Evolutionary conservation across 805 yeast species (phyloP).

Genomic region (Wickerhamiella spandovensis): DNA sequence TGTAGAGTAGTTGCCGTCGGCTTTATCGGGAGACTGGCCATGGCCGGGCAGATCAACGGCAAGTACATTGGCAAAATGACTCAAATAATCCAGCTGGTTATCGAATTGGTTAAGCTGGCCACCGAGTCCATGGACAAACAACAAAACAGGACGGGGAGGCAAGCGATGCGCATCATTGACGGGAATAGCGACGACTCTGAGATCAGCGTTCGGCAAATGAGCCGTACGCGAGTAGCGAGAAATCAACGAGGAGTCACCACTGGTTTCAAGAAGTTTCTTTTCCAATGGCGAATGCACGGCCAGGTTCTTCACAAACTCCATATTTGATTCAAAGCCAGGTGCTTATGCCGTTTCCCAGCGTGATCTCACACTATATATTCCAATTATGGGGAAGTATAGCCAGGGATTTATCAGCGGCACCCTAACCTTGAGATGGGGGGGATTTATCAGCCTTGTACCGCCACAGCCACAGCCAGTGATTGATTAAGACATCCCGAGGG

Average conservation of each 20-base stretch:
- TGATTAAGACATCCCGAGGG: too few species aligned
- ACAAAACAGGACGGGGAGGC: conserved; percentile 38
- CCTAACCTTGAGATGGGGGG: neutral
- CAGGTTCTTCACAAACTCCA: neutral
- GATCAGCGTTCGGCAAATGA: conserved; percentile 34
- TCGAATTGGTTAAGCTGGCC: conserved; percentile 84
- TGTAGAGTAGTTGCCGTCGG: conserved; percentile 8
- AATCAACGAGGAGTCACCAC: conserved; percentile 2
- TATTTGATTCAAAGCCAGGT: neutral
- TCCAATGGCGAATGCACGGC: conserved; percentile 7
- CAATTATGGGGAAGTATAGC: neutral
- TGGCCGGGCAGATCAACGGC: conserved; percentile 83
- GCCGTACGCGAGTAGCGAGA: conserved; percentile 1
- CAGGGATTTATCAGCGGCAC: neutral
- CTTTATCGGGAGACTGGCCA: conserved; percentile 33
- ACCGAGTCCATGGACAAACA: conserved; percentile 79
- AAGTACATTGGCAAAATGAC: conserved; percentile 48
- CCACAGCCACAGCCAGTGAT: too few species aligned
- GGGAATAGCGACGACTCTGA: conserved; percentile 25
- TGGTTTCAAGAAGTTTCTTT: conserved; percentile 5
- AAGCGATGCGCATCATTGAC: conserved; percentile 20
- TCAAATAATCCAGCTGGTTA: conserved; percentile 47
- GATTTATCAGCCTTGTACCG: neutral
- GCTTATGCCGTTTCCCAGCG: neutral
- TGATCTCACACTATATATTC: neutral